A percentile compares a stretch with the other conserved stretches of the same genome.
phyloP scores from a whole-genome alignment of 345 rosid genomes.

The Aurinia saxatilis region DNA sequence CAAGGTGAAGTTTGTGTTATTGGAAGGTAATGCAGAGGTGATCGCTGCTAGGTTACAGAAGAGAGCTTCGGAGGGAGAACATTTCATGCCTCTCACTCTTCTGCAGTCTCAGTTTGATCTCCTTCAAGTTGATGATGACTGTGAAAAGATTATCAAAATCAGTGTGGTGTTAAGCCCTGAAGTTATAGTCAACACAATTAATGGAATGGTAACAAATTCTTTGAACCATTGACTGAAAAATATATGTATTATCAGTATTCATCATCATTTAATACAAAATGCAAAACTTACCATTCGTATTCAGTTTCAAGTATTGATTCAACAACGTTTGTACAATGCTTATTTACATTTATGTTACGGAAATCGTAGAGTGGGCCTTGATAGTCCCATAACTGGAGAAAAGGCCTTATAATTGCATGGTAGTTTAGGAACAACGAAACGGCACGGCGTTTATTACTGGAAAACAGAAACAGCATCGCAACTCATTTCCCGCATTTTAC shows the following conservation, averaged over 20 bases:
- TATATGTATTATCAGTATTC: not conserved
- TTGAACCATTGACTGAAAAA: not conserved
- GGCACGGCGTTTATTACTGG: not conserved
- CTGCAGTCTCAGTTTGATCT: conserved; percentile 74
- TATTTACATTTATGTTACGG: too few relatives aligned
- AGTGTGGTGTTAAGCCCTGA: conserved; percentile 50
- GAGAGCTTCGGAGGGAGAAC: conserved; percentile 60
- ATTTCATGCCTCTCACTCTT: conserved; percentile 76
- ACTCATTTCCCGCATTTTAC: not conserved
- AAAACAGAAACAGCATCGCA: not conserved
- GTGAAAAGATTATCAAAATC: conserved; percentile 48
- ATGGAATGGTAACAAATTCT: conserved; percentile 3
- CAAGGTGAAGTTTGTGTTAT: conserved; percentile 48
- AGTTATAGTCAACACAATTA: conserved; percentile 30
- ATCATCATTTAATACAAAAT: not conserved
- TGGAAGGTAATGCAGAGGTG: conserved; percentile 51
- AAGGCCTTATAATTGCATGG: not conserved
- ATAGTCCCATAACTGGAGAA: not conserved
- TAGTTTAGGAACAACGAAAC: not conserved
- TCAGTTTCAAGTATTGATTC: not conserved
- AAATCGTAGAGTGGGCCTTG: not conserved
- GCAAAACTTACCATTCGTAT: not conserved
- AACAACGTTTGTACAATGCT: too few relatives aligned
- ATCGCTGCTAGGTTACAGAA: conserved; percentile 45
- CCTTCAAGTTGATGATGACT: conserved; percentile 51